A percentile compares a stretch with the other conserved stretches of the same genome.
These are phyloP conservation scores for Lyophyllum shimeji DNA, from an alignment of 768 basidiomycete species.

Conservation along the genomic window DNA sequence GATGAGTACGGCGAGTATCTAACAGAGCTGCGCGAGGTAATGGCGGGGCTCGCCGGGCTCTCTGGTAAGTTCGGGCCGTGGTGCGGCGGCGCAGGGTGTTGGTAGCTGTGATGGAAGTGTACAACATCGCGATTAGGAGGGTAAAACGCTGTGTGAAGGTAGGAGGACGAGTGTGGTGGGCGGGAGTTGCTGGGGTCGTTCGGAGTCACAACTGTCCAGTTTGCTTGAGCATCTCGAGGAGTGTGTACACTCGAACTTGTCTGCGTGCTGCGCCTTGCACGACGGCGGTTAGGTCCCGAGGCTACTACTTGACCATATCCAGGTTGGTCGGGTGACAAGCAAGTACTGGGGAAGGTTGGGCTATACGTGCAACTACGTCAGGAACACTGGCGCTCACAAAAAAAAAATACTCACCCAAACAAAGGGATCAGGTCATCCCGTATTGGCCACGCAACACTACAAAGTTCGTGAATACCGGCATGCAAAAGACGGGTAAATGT, in stretches of 20 bases:
- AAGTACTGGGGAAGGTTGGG: slow-evolving; percentile 81
- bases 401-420: slow-evolving; percentile 61
- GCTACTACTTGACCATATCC: slow-evolving; percentile 85
- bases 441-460: slow-evolving; percentile 86
- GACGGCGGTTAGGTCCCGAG: slow-evolving; percentile 56
- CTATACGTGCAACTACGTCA: slow-evolving; percentile 34
- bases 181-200: slow-evolving; percentile 11
- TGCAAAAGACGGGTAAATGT: slow-evolving; percentile 17
- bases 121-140: slow-evolving; percentile 12
- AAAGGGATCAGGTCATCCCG: slow-evolving; percentile 84
- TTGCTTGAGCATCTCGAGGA: slow-evolving; percentile 24
- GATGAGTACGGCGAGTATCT: slow-evolving; percentile 27
- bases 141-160: slow-evolving; percentile 14
- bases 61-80: slow-evolving; percentile 8
- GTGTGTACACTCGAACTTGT: slow-evolving; percentile 23
- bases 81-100: slow-evolving; percentile 10
- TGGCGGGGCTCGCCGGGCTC: slow-evolving; percentile 9
- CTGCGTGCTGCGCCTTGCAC: slow-evolving; percentile 54
- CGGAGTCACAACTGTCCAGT: slow-evolving; percentile 52
- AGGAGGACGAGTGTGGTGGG: slow-evolving; percentile 7
- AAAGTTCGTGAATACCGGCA: slow-evolving; percentile 5
- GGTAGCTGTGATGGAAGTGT: slow-evolving; percentile 14
- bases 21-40: slow-evolving; percentile 9
- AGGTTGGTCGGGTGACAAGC: slow-evolving; percentile 81
- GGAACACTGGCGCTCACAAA: not conserved